Evolutionary conservation across 2,329 filamentous ascomycete genomes (phyloP).

Genomic region (Fusarium nematophilum): DNA sequence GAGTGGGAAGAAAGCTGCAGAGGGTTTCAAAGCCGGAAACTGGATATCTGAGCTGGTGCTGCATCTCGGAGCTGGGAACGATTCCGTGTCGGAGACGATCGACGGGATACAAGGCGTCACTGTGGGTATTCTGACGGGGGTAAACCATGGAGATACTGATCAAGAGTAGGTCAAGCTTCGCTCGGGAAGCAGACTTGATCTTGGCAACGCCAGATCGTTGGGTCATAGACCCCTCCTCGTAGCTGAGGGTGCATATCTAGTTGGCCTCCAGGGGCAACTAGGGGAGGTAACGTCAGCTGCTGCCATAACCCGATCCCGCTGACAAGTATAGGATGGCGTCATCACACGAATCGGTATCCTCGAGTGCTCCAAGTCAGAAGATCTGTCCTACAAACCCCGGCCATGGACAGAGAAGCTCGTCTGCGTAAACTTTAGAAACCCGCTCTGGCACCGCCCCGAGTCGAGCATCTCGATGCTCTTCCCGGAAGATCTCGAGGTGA

Average conservation of each 20-base stretch:
- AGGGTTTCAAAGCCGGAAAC: not conserved
- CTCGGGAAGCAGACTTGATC: not conserved
- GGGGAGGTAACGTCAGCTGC: not conserved
- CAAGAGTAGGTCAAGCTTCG: not conserved
- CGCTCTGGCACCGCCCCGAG: not conserved
- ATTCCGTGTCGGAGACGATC: not conserved
- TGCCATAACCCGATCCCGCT: not conserved
- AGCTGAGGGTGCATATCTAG: not conserved
- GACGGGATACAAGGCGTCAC: not conserved
- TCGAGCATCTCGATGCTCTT: not conserved
- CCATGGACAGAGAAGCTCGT: not conserved
- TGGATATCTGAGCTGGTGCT: conserved; percentile 5
- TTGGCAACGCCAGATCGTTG: no score
- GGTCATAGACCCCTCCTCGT: not conserved
- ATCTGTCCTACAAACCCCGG: not conserved
- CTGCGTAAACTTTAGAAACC: not conserved
- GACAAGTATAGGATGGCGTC: conserved; percentile 4
- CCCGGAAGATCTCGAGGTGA: not conserved
- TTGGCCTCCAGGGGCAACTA: conserved; percentile 5
- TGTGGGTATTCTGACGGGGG: not conserved
- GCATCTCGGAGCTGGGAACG: not conserved
- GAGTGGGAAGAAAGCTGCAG: not conserved
- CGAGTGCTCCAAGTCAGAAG: not conserved
- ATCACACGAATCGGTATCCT: not conserved
- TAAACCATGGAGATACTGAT: not conserved